Evolutionary conservation across 2,329 filamentous ascomycete species (phyloP), one percentile per base, ranked within the genome.

Genomic region (Epichloe scottii): DNA sequence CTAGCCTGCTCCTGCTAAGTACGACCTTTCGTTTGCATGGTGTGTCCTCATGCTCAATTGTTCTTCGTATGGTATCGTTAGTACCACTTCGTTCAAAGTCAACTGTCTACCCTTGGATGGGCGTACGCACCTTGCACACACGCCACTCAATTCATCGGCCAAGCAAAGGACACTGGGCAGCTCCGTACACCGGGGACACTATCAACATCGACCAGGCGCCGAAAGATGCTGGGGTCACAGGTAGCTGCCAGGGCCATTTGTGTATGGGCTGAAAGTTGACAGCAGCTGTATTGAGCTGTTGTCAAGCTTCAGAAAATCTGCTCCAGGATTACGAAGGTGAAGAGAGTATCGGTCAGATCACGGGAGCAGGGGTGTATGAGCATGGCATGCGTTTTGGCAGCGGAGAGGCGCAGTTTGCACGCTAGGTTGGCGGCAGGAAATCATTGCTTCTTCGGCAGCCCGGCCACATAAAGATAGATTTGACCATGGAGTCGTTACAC

Each of bases 151-250:
- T 46, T 26, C 12, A 5, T 38, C 34, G 15, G 44, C 34, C n/a
- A n/a, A n/a, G n/a, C n/a, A n/a, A n/a, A n/a, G n/a, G n/a, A n/a
- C n/a, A n/a, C n/a, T n/a, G n/a, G n/a, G 33, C 33, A 46, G n/a
- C 19, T 38, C 4, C 30, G 38, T n/a, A 2, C 33, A 17, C 33
- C 43, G 43, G 4, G 10, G n/a, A 35, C 12, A 19, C 10, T 19
- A 2, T 2, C 3, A 11, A 23, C n/a, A 23, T 3, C 33, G 51
- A 49, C 54, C 54, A 53, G 40, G 56, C 53, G 51, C 48, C 51
- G 54, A 47, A 49, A 48, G 51, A 50, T 53, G 46, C 51, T 51
- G 56, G 54, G 44, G 56, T 42, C 38, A 35, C 47, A 45, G 47
- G 37, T 51, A 50, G 50, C 34, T 26, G 46, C n/a, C n/a, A n/a